phyloP scores from a whole-genome alignment of 129 eudicot species.

The Sambucus nigra region DNA sequence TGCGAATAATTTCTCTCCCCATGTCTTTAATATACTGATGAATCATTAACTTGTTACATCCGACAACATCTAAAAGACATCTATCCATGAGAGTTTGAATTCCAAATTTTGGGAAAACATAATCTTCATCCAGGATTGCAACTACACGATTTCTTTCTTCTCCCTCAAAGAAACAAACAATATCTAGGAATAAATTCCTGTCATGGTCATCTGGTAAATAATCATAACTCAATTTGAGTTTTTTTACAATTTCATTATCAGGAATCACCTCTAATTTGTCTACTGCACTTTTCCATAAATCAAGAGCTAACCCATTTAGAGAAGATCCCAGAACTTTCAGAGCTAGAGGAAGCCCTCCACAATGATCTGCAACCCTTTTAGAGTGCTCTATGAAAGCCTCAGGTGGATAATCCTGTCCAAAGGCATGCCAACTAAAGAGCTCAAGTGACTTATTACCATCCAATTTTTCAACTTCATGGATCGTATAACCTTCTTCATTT shows the following conservation, averaged over 20 bases:
- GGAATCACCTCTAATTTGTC: constrained; percentile 7
- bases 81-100: constrained; percentile 7
- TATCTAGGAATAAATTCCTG: neutral
- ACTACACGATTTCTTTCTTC: neutral
- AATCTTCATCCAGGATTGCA: neutral
- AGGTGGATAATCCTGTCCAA: neutral
- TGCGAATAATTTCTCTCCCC: constrained; percentile 12
- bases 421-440: constrained; percentile 4
- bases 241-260: neutral
- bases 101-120: neutral
- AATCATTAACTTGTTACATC: neutral
- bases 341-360: constrained; percentile 14
- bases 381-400: neutral
- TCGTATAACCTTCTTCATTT: neutral
- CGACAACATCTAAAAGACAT: constrained; percentile 1
- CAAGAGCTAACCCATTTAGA: neutral
- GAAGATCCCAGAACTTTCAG: constrained; percentile 13
- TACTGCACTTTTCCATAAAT: constrained; percentile 11
- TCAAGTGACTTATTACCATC: neutral
- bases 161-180: constrained; percentile 9
- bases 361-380: constrained; percentile 1
- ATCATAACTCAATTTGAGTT: neutral
- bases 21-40: constrained; percentile 3
- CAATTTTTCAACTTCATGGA: neutral
- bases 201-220: neutral